Evolutionary conservation across 169 alveolate genomes (phyloP), one percentile per base, ranked within the genome.

Genomic region (Plasmodium coatneyi): DNA sequence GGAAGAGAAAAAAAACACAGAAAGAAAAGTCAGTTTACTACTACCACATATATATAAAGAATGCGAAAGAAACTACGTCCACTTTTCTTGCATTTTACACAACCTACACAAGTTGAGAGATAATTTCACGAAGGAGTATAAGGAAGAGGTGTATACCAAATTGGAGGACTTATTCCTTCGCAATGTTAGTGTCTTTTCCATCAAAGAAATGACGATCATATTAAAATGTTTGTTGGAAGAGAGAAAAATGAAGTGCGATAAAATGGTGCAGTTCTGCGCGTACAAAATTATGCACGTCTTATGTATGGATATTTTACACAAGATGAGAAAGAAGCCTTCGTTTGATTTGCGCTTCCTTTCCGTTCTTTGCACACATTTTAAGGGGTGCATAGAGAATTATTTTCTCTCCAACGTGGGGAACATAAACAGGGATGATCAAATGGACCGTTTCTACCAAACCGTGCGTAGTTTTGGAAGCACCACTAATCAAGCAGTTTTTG

Each of bases 131-230:
- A 89, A 80, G 19, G 76, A 89, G 34, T 89, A 80, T 80, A 89
- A 36, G 82, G 49, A 25, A 80, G 71, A 54, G 34, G 84, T 66
- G 56, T 89, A 80, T 66, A 80, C n/a, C 3, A 46, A 80, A 89
- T 66, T 89, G 80, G 71, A 14, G 25, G 76, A 60, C 0, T 36
- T 79, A 89, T 89, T 89, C 52, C 56, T 78, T 36, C 5, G 82
- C 52, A 80, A 89, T 34, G 71, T 78, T 28, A 89, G 32, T 49
- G 25, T 28, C 10, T 80, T 89, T 80, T 43, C 76, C 49, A 43
- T 89, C 54, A 89, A 89, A 43, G 94, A 89, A 66, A n/a, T 80
- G 82, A 89, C 90, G 12, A 89, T 89, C n/a, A 89, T 89, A 80
- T 66, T 89, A 36, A 89, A 89, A 78, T 89, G 94, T 12, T 80